A percentile compares a stretch with the other conserved stretches of the same genome.
Conservation (phyloP, 1,284 basidiomycete genomes). For the Microbotryum intermedium region DNA sequence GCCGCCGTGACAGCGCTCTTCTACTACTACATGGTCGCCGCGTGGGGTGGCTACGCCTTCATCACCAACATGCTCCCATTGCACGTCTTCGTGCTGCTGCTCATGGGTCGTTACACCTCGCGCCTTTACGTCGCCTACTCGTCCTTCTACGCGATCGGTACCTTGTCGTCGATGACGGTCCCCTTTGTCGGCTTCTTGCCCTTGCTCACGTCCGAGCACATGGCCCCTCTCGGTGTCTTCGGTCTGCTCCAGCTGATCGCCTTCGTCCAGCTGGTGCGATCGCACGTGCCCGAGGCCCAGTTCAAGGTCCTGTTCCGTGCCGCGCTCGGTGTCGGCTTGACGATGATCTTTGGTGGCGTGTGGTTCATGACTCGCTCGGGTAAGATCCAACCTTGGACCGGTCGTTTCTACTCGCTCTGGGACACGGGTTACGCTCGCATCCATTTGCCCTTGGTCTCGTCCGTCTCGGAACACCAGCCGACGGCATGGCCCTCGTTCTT, state of each 20-base stretch:
- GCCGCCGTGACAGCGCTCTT: conserved; percentile 86
- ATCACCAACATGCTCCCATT: conserved; percentile 99
- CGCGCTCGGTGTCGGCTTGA: conserved; percentile 52
- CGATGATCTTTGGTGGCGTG: conserved; percentile 49
- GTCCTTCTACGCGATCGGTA: conserved; percentile 95
- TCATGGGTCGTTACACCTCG: conserved; percentile 94
- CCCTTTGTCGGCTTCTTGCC: conserved; percentile 99
- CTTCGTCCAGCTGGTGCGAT: conserved; percentile 80
- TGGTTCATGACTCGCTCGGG: conserved; percentile 73
- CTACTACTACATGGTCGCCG: conserved; percentile 99
- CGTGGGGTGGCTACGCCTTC: conserved; percentile 99
- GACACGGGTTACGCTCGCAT: conserved; percentile 83
- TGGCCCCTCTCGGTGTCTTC: conserved; percentile 96
- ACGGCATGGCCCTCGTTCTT: conserved; percentile 99
- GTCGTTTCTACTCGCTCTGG: conserved; percentile 98
- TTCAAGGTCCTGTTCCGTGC: conserved; percentile 78
- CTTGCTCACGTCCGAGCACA: conserved; percentile 95
- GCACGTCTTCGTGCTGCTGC: conserved; percentile 80
- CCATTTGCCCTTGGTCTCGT: conserved; percentile 69
- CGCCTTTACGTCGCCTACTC: conserved; percentile 93
- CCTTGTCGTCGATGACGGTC: conserved; percentile 96
- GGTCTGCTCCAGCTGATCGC: conserved; percentile 96
- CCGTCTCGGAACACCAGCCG: conserved; percentile 99
- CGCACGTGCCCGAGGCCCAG: conserved; percentile 84
- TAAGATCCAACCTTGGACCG: conserved; percentile 98